phyloP scores from a whole-genome alignment of 352 stramenopile genomes.

The Phytophthora melonis region DNA sequence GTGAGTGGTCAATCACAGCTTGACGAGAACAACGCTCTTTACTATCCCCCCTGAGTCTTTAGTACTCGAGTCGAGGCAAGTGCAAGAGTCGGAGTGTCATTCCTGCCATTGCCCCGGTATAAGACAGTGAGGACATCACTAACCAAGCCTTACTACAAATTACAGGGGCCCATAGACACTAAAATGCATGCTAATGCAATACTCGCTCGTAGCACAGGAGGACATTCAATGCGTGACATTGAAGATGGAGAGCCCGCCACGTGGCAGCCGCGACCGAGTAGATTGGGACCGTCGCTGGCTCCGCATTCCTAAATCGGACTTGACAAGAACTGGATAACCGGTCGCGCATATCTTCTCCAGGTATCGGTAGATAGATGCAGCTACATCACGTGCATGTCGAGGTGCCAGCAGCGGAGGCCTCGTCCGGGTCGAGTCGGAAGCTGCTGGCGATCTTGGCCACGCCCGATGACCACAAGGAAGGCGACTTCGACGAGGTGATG shows the following conservation, averaged over 20 bases:
- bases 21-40: neutral
- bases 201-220: too few relatives aligned
- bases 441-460: constrained; percentile 36
- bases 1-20: neutral
- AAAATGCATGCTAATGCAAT: too few relatives aligned
- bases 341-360: neutral
- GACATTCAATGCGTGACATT: neutral
- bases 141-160: too few relatives aligned
- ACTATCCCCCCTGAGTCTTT: neutral
- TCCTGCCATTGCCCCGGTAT: too few relatives aligned
- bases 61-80: neutral
- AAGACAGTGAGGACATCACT: too few relatives aligned
- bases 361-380: constrained; percentile 26
- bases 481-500: constrained; percentile 51
- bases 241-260: constrained; percentile 9
- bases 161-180: too few relatives aligned
- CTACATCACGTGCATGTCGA: constrained; percentile 28
- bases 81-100: too few relatives aligned
- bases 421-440: constrained; percentile 20
- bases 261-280: constrained; percentile 1
- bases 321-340: neutral
- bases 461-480: constrained; percentile 8
- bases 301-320: constrained; percentile 4
- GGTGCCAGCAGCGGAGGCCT: constrained; percentile 26
- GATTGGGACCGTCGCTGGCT: neutral